Evolutionary conservation across 345 rosid species (phyloP).

Genomic region (Pelargonium nanum): DNA sequence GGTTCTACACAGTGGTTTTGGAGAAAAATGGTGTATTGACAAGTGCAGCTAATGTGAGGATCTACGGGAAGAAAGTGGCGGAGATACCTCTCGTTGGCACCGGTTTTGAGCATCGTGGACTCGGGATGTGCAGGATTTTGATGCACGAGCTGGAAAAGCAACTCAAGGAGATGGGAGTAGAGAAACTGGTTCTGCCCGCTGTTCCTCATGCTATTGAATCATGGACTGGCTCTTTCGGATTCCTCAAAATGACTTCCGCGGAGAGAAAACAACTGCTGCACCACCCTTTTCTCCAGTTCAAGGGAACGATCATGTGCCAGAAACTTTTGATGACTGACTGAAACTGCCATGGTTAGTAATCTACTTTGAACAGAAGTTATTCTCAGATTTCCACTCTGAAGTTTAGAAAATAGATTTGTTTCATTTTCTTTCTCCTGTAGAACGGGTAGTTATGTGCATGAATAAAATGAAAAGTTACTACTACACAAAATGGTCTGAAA

Average conservation of each 20-base stretch:
- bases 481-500: too few relatives aligned
- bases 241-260: conserved; percentile 22
- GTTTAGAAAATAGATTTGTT: too few relatives aligned
- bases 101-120: conserved; percentile 29
- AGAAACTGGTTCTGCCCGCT: conserved; percentile 43
- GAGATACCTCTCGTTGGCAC: conserved; percentile 73
- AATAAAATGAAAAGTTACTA: too few relatives aligned
- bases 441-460: too few relatives aligned
- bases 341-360: too few relatives aligned
- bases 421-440: too few relatives aligned
- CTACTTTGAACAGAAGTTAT: too few relatives aligned
- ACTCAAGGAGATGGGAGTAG: conserved; percentile 35
- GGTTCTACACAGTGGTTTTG: conserved; percentile 49
- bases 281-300: conserved; percentile 37
- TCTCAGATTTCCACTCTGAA: too few relatives aligned
- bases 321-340: conserved; percentile 16
- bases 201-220: conserved; percentile 21
- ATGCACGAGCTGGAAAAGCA: conserved; percentile 51
- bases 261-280: conserved; percentile 28
- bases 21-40: conserved; percentile 43
- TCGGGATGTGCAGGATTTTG: conserved; percentile 53
- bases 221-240: conserved; percentile 46
- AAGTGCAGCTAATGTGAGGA: conserved; percentile 52
- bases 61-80: conserved; percentile 46
- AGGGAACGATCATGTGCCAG: conserved; percentile 38